Conservation (phyloP, 2,329 filamentous ascomycete species). For the Stachybotrys elegans region DNA sequence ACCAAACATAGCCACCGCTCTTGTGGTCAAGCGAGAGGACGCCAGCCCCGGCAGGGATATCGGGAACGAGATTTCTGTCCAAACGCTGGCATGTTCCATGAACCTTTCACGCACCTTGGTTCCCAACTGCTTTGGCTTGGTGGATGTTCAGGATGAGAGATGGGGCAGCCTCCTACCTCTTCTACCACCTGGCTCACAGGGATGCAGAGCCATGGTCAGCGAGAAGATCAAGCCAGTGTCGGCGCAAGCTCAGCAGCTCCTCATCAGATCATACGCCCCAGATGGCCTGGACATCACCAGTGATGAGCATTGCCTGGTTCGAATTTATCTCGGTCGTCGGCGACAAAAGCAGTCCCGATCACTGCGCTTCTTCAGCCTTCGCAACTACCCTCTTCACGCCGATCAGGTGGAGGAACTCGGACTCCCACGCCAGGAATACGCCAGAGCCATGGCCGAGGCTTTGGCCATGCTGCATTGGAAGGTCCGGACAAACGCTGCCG, state of each 20-base stretch:
- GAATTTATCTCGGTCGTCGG: constrained; percentile 4
- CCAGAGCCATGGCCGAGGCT: background rate
- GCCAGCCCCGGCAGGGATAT: constrained; percentile 7
- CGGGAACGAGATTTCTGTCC: constrained; percentile 2
- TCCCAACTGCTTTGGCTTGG: background rate
- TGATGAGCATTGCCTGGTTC: constrained; percentile 6
- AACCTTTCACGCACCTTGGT: background rate
- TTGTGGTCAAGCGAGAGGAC: constrained; percentile 6
- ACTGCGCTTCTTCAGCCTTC: background rate
- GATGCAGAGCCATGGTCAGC: constrained; percentile 4
- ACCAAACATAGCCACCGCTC: background rate
- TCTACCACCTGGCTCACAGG: background rate
- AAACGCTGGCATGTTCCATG: background rate
- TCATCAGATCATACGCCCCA: background rate
- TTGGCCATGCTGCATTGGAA: background rate
- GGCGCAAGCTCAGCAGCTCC: background rate
- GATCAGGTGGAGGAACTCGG: background rate
- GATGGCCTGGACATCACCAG: background rate
- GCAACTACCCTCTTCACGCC: background rate
- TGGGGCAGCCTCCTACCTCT: background rate
- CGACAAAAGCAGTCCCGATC: background rate
- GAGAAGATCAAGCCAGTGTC: constrained; percentile 2
- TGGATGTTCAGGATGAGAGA: background rate
- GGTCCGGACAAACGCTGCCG: background rate
- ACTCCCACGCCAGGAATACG: background rate